These are phyloP conservation scores for Chrysosporium queenslandicum DNA, from an alignment of 2,329 filamentous ascomycete species.

Conservation along the genomic window DNA sequence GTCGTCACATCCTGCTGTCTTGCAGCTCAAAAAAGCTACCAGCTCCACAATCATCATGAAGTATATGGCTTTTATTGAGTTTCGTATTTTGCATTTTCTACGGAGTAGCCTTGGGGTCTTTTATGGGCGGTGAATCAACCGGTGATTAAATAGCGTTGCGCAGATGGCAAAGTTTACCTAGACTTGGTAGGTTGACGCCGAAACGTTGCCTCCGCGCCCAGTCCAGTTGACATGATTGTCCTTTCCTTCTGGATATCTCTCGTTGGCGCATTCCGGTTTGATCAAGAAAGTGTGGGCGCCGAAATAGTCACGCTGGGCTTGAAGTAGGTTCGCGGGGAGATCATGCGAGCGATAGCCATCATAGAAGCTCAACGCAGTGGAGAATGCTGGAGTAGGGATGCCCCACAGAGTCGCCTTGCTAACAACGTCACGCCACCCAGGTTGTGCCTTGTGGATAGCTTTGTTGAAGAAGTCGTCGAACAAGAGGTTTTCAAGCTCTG, in stretches of 20 bases:
- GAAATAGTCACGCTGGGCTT: slow-evolving; percentile 99
- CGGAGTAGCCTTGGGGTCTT: neutral
- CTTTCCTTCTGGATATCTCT: slow-evolving; percentile 72
- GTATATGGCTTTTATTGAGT: neutral
- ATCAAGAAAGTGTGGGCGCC: slow-evolving; percentile 84
- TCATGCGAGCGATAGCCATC: slow-evolving; percentile 97
- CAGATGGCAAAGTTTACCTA: no score
- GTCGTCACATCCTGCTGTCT: neutral
- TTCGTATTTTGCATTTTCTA: neutral
- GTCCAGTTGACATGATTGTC: slow-evolving; percentile 99
- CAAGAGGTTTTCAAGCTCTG: slow-evolving; percentile 92
- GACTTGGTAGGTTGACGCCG: slow-evolving; percentile 93
- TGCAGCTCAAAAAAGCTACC: neutral
- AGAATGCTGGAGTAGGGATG: slow-evolving; percentile 93
- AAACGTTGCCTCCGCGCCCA: slow-evolving; percentile 91
- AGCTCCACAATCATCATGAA: neutral
- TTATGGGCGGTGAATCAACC: neutral
- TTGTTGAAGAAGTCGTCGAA: slow-evolving; percentile 99
- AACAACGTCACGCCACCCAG: slow-evolving; percentile 83
- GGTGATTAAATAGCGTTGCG: neutral
- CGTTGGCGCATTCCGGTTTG: slow-evolving; percentile 68
- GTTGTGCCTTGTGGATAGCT: slow-evolving; percentile 93
- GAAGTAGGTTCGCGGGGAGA: slow-evolving; percentile 93
- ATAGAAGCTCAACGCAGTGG: slow-evolving; percentile 94
- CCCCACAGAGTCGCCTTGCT: slow-evolving; percentile 86